Conservation (phyloP, 2,329 filamentous ascomycete genomes). For the Colletotrichum simmondsii region DNA sequence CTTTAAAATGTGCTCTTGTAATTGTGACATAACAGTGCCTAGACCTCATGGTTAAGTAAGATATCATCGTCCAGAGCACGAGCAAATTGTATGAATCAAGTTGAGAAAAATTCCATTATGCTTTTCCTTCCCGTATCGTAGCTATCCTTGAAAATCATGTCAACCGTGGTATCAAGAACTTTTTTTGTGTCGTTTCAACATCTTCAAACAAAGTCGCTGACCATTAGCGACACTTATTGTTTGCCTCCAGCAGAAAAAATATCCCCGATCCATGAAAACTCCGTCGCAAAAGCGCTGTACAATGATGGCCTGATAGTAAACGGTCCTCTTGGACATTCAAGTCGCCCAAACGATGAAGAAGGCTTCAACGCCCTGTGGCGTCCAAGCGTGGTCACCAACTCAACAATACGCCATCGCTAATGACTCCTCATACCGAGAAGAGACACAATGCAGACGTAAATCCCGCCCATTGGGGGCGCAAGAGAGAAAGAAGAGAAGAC, state of each 20-base stretch:
- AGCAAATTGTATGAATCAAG: background rate
- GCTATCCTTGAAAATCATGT: background rate
- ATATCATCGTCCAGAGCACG: background rate
- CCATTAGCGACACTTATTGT: background rate
- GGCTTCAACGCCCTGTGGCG: background rate
- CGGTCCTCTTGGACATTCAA: background rate
- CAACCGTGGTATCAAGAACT: conserved; percentile 28
- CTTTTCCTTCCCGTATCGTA: background rate
- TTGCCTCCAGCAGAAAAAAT: background rate
- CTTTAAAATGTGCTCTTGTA: background rate
- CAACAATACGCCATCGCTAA: background rate
- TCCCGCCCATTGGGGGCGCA: background rate
- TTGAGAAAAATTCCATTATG: background rate
- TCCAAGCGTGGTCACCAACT: background rate
- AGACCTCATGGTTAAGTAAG: no score
- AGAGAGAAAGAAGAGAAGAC: background rate
- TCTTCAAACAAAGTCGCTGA: conserved; percentile 7
- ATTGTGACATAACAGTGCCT: no score
- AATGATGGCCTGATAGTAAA: background rate
- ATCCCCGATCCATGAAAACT: background rate
- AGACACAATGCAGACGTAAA: background rate
- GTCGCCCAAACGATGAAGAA: background rate
- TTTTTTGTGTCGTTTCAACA: conserved; percentile 28
- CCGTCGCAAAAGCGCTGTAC: background rate
- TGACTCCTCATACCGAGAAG: background rate